These are phyloP conservation scores for Cinchona pubescens DNA, from an alignment of 257 asterid genomes.

Conservation along the genomic window DNA sequence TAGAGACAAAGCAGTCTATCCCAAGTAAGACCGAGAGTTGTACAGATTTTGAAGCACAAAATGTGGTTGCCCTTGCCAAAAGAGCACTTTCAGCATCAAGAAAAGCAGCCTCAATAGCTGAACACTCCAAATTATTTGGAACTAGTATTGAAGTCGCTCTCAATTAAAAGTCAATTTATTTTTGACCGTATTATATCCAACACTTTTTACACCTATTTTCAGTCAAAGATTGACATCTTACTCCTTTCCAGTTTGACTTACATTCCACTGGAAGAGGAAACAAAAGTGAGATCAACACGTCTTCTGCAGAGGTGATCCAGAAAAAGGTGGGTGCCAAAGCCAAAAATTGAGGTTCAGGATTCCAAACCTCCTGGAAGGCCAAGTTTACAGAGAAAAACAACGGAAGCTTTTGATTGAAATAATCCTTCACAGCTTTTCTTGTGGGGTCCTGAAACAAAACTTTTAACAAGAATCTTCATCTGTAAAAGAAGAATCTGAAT, in stretches of 20 bases:
- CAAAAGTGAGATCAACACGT: slow-evolving; percentile 73
- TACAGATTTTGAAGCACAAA: slow-evolving; percentile 44
- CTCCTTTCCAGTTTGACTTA: slow-evolving; percentile 24
- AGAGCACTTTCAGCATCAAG: slow-evolving; percentile 72
- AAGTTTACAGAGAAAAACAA: slow-evolving; percentile 37
- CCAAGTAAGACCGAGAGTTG: slow-evolving; percentile 27
- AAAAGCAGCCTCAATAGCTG: slow-evolving; percentile 58
- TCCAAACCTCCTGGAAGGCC: slow-evolving; percentile 35
- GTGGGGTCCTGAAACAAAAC: slow-evolving; percentile 69
- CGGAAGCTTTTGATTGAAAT: slow-evolving; percentile 42
- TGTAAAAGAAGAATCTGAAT: slow-evolving; percentile 62
- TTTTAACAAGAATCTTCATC: no score
- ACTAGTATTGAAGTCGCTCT: slow-evolving; percentile 34
- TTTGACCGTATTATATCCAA: background rate
- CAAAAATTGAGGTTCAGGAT: slow-evolving; percentile 41
- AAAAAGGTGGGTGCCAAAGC: slow-evolving; percentile 52
- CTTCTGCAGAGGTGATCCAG: slow-evolving; percentile 59
- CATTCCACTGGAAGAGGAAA: slow-evolving; percentile 34
- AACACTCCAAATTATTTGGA: slow-evolving; percentile 40
- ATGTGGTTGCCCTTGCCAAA: slow-evolving; percentile 62
- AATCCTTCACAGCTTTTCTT: slow-evolving; percentile 64
- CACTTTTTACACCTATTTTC: background rate
- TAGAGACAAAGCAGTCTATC: slow-evolving; percentile 35
- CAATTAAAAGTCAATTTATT: slow-evolving; percentile 39
- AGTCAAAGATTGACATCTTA: slow-evolving; percentile 17